These are phyloP conservation scores for Neurospora sp. DNA, from an alignment of 495 filamentous ascomycete species.

Conservation along the genomic window DNA sequence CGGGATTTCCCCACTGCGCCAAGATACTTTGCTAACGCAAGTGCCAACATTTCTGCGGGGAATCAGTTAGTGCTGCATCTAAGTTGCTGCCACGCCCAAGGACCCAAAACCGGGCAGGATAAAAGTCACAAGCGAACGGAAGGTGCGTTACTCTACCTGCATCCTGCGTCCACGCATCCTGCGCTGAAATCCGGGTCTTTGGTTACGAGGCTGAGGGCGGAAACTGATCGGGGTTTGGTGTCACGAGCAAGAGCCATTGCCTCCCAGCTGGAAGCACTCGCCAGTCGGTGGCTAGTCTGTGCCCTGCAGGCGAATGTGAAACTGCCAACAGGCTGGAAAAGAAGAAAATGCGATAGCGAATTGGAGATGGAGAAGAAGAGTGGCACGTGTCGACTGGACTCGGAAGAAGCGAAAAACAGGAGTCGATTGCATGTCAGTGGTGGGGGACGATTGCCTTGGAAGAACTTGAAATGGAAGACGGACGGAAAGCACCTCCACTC, in stretches of 20 bases:
- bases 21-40: not conserved
- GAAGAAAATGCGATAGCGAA: no score
- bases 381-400: not conserved
- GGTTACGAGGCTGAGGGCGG: not conserved
- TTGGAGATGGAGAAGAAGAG: no score
- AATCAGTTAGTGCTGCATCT: not conserved
- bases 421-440: not conserved
- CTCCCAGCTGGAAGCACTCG: no score
- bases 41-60: fast-evolving
- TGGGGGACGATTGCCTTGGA: not conserved
- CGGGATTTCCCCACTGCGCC: not conserved
- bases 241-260: no score
- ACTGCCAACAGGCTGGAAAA: no score
- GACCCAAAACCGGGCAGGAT: not conserved
- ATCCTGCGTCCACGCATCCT: not conserved
- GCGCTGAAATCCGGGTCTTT: not conserved
- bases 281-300: no score
- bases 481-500: not conserved
- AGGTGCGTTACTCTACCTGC: not conserved
- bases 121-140: not conserved
- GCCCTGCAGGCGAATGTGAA: no score
- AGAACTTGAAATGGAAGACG: not conserved
- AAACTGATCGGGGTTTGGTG: no score
- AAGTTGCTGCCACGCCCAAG: not conserved
- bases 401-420: not conserved